Evolutionary conservation across 306 rosid genomes (phyloP).

Genomic region (Lupinus albus): DNA sequence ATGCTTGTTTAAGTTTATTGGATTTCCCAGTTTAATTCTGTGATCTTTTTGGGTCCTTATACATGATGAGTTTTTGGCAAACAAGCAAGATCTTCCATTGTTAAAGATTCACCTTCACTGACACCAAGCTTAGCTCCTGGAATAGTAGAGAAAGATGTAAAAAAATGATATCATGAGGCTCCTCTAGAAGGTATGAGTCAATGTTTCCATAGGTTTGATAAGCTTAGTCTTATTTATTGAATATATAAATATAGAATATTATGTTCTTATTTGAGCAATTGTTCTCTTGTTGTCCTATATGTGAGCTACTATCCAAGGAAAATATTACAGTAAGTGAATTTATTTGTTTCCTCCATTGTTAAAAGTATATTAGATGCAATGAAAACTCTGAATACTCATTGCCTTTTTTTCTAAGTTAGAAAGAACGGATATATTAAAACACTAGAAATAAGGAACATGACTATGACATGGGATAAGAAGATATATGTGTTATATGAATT

Average conservation of each 20-base stretch:
- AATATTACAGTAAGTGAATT: not conserved
- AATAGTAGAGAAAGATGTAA: constrained; percentile 73
- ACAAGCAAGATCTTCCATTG: too few species aligned
- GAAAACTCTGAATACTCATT: too few species aligned
- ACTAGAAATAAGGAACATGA: too few species aligned
- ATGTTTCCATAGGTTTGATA: constrained; percentile 29
- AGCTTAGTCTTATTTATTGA: constrained; percentile 25
- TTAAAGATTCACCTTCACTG: constrained; percentile 60
- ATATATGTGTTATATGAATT: too few species aligned
- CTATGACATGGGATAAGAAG: too few species aligned
- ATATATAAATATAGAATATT: constrained; percentile 1
- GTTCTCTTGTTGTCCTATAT: constrained; percentile 13
- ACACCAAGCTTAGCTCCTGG: constrained; percentile 54
- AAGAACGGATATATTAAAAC: too few species aligned
- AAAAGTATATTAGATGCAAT: too few species aligned
- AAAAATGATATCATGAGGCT: constrained; percentile 98
- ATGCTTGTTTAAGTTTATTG: too few species aligned
- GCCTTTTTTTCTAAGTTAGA: too few species aligned
- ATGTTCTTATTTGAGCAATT: constrained; percentile 24
- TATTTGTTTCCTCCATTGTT: not conserved
- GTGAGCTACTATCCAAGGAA: constrained; percentile 18
- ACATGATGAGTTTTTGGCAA: too few species aligned
- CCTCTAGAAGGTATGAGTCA: constrained; percentile 77
- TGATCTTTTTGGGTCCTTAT: too few species aligned
- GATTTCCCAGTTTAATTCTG: too few species aligned